Conservation (phyloP, 345 rosid species). For the Nasturtium officinale region DNA sequence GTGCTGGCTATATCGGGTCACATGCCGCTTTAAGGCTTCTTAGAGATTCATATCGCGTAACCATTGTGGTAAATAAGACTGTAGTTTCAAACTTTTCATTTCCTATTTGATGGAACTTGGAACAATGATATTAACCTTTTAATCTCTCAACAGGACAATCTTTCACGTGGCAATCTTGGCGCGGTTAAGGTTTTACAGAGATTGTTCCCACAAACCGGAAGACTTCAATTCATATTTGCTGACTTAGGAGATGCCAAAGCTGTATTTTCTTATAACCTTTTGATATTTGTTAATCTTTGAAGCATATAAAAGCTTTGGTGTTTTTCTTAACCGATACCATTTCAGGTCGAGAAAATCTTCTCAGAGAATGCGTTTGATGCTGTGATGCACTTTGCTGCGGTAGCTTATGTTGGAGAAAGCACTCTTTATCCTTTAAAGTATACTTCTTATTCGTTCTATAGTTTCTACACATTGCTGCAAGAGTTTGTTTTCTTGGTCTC, state of each 20-base stretch:
- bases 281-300: background rate
- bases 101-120: background rate
- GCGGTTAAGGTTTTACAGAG: constrained; percentile 79
- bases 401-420: constrained; percentile 99
- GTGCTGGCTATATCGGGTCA: constrained; percentile 98
- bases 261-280: constrained; percentile 52
- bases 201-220: constrained; percentile 88
- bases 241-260: constrained; percentile 83
- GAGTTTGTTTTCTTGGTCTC: constrained; percentile 4
- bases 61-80: constrained; percentile 71
- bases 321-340: constrained; percentile 38
- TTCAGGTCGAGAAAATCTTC: constrained; percentile 82
- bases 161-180: constrained; percentile 91
- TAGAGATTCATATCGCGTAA: constrained; percentile 76
- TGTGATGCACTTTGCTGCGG: constrained; percentile 99
- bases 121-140: background rate
- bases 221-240: constrained; percentile 87
- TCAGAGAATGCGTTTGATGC: constrained; percentile 95
- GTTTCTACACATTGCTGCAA: background rate
- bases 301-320: background rate
- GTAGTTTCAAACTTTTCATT: background rate
- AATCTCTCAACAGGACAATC: constrained; percentile 71
- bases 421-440: constrained; percentile 93
- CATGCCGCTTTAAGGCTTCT: constrained; percentile 85
- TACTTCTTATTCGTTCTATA: background rate